A percentile compares a stretch with the other conserved stretches of the same genome.
Evolutionary conservation across 164 flowering plant species (phyloP).

Genomic region (Nymphaea thermarum): DNA sequence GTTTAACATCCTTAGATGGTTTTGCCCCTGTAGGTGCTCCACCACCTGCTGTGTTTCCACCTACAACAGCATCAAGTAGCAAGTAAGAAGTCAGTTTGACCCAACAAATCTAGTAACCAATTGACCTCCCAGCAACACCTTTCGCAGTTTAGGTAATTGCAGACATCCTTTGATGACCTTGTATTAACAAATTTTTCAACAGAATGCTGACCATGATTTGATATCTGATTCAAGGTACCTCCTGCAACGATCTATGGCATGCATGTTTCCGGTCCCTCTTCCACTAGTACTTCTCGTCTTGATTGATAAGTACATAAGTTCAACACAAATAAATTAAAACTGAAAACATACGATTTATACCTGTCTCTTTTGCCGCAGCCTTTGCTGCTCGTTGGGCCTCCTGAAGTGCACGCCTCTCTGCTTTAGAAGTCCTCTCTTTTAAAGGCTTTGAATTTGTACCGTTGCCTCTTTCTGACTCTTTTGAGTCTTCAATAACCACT

Average conservation of each 20-base stretch:
- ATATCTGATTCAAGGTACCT: too few relatives aligned
- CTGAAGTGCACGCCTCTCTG: conserved; percentile 89
- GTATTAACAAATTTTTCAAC: too few relatives aligned
- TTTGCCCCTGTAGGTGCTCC: conserved; percentile 27
- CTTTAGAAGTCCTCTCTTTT: conserved; percentile 55
- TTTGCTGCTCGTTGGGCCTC: conserved; percentile 95
- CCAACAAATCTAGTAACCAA: too few relatives aligned
- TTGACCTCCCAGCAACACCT: too few relatives aligned
- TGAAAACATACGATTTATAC: not conserved
- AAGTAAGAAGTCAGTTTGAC: not conserved
- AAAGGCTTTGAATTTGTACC: conserved; percentile 34
- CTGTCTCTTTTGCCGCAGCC: conserved; percentile 59
- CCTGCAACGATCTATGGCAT: too few relatives aligned
- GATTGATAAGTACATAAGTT: too few relatives aligned
- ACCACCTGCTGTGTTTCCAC: conserved; percentile 32
- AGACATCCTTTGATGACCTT: too few relatives aligned
- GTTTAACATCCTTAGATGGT: conserved; percentile 38
- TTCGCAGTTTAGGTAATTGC: too few relatives aligned
- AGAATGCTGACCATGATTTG: too few relatives aligned
- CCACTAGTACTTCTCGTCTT: too few relatives aligned
- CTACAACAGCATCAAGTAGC: conserved; percentile 16
- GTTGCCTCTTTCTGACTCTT: conserved; percentile 25
- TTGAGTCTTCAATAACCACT: not conserved
- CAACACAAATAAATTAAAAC: too few relatives aligned
- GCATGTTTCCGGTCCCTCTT: too few relatives aligned